Conservation (phyloP, 2,329 filamentous ascomycete species). For the Grosmannia penicillata region DNA sequence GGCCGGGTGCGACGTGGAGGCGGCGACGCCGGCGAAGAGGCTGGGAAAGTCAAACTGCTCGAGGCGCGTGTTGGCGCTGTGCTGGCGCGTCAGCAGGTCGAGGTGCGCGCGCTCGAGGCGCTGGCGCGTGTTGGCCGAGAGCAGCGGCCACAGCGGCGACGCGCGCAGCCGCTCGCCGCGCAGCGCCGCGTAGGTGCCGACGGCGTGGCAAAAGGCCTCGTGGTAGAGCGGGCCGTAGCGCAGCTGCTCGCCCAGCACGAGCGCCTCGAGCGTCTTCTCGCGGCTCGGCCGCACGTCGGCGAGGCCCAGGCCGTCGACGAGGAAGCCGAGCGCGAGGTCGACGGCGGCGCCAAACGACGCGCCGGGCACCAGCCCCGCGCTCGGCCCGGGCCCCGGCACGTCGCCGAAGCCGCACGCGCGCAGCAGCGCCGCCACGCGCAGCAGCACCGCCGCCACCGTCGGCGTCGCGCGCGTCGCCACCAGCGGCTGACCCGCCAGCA, state of each 20-base stretch:
- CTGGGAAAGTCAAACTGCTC: constrained; percentile 84
- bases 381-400: too few species aligned
- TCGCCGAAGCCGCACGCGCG: constrained; percentile 45
- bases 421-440: constrained; percentile 37
- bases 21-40: constrained; percentile 75
- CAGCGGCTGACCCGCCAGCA: constrained; percentile 47
- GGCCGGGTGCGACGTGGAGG: constrained; percentile 63
- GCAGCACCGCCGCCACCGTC: constrained; percentile 37
- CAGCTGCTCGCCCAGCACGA: constrained; percentile 83
- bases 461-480: constrained; percentile 40
- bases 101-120: constrained; percentile 71
- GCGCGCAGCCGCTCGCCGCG: constrained; percentile 38
- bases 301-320: constrained; percentile 61
- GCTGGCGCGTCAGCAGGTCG: constrained; percentile 60
- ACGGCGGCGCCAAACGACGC: constrained; percentile 45
- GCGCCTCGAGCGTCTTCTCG: constrained; percentile 77
- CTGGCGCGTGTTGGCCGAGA: constrained; percentile 58
- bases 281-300: constrained; percentile 69
- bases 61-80: constrained; percentile 57
- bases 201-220: constrained; percentile 82
- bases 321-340: constrained; percentile 53
- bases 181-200: constrained; percentile 70
- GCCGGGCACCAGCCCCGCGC: too few species aligned
- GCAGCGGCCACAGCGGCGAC: constrained; percentile 50
- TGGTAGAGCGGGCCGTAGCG: constrained; percentile 70